Conservation (phyloP, 805 yeast genomes). For the Hanseniaspora lachancei region DNA sequence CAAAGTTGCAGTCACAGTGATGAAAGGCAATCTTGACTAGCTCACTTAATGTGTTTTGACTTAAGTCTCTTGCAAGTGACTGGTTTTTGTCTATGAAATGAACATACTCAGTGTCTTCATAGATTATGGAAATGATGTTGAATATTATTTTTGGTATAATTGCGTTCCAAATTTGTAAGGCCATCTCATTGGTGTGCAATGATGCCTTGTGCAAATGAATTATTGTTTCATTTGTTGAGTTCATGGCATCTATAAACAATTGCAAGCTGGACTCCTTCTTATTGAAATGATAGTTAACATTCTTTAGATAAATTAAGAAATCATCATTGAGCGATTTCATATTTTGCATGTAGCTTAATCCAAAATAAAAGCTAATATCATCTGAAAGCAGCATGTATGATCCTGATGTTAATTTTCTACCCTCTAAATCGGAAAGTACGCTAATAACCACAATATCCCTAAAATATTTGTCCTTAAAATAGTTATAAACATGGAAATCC, state of each 20-base stretch:
- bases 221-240: slow-evolving; percentile 5
- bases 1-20: slow-evolving; percentile 19
- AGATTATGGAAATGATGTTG: slow-evolving; percentile 24
- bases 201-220: background rate
- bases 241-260: slow-evolving; percentile 15
- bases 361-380: slow-evolving; percentile 20
- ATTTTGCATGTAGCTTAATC: slow-evolving; percentile 18
- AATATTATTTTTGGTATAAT: slow-evolving; percentile 24
- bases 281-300: slow-evolving; percentile 1
- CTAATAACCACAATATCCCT: slow-evolving; percentile 18
- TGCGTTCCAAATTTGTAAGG: slow-evolving; percentile 22
- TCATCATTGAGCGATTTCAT: slow-evolving; percentile 10
- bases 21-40: slow-evolving; percentile 19
- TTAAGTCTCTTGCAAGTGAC: slow-evolving; percentile 18
- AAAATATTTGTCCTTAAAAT: background rate
- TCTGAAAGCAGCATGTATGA: slow-evolving; percentile 25
- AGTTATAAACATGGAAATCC: slow-evolving; percentile 18
- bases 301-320: slow-evolving; percentile 11
- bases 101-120: slow-evolving; percentile 24
- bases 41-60: slow-evolving; percentile 23
- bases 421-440: slow-evolving; percentile 23
- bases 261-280: background rate
- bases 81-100: slow-evolving; percentile 14
- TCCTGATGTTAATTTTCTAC: slow-evolving; percentile 24
- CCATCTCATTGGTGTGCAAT: slow-evolving; percentile 16